Evolutionary conservation across 176 grass and related monocot genomes (phyloP).

Genomic region (Bolboschoenus planiculmis): DNA sequence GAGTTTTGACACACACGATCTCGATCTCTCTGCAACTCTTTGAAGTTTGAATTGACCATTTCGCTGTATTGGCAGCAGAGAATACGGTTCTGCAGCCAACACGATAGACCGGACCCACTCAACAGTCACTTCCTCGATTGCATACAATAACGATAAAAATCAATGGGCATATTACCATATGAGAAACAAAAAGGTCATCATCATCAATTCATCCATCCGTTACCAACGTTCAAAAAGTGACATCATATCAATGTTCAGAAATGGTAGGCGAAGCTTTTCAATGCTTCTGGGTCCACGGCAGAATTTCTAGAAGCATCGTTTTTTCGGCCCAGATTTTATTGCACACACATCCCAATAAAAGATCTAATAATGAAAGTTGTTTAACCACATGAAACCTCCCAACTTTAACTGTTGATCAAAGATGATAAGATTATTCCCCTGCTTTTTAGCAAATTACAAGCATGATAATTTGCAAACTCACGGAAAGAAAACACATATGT

Average conservation of each 20-base stretch:
- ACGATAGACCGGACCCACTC: neutral
- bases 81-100: neutral
- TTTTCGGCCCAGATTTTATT: neutral
- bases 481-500: neutral
- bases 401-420: too few species aligned
- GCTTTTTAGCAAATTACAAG: too few species aligned
- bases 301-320: conserved; percentile 5
- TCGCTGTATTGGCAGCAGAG: neutral
- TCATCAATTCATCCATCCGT: too few species aligned
- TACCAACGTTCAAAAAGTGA: neutral
- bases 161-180: neutral
- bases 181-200: neutral
- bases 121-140: neutral
- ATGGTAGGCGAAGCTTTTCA: conserved; percentile 1
- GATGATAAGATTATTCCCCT: too few species aligned
- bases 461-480: neutral
- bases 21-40: neutral
- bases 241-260: neutral
- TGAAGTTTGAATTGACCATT: neutral
- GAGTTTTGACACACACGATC: neutral
- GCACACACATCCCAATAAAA: neutral
- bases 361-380: neutral
- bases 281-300: neutral
- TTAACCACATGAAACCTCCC: too few species aligned
- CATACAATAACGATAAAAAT: neutral